Conservation (phyloP, 257 asterid species). For the Gentiana dahurica region DNA sequence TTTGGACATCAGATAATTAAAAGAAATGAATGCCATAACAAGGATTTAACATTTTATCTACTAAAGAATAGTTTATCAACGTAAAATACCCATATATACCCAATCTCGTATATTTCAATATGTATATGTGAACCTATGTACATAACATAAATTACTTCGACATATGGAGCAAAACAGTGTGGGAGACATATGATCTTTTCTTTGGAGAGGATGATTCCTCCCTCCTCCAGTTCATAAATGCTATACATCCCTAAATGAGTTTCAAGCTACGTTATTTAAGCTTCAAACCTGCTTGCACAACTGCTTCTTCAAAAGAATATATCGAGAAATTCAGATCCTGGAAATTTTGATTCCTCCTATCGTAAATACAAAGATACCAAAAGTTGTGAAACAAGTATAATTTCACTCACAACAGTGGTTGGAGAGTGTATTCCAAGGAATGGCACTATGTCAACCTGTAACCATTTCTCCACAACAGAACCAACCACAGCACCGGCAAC, state of each 20-base stretch:
- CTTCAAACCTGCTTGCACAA: slow-evolving; percentile 44
- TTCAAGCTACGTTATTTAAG: slow-evolving; percentile 21
- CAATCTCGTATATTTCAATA: too few relatives aligned
- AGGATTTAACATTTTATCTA: too few relatives aligned
- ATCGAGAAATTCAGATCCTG: slow-evolving; percentile 25
- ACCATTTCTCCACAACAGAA: slow-evolving; percentile 88
- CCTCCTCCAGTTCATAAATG: slow-evolving; percentile 13
- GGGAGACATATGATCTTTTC: too few relatives aligned
- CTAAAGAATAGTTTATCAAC: too few relatives aligned
- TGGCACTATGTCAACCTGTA: slow-evolving; percentile 93
- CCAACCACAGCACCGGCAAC: slow-evolving; percentile 96
- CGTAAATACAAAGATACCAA: slow-evolving; percentile 68
- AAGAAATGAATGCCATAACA: too few relatives aligned
- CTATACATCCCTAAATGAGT: slow-evolving; percentile 11
- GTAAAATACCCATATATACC: too few relatives aligned
- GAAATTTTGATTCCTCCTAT: slow-evolving; percentile 27
- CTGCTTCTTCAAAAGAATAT: background rate
- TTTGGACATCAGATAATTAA: too few relatives aligned
- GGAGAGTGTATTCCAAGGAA: slow-evolving; percentile 85
- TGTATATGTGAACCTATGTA: too few relatives aligned
- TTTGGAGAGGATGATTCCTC: too few relatives aligned
- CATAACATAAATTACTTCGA: too few relatives aligned
- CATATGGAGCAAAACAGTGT: too few relatives aligned
- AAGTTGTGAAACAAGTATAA: slow-evolving; percentile 75
- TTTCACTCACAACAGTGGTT: slow-evolving; percentile 81